phyloP scores from a whole-genome alignment of 2,329 filamentous ascomycete genomes.

The Botrytis tulipae region DNA sequence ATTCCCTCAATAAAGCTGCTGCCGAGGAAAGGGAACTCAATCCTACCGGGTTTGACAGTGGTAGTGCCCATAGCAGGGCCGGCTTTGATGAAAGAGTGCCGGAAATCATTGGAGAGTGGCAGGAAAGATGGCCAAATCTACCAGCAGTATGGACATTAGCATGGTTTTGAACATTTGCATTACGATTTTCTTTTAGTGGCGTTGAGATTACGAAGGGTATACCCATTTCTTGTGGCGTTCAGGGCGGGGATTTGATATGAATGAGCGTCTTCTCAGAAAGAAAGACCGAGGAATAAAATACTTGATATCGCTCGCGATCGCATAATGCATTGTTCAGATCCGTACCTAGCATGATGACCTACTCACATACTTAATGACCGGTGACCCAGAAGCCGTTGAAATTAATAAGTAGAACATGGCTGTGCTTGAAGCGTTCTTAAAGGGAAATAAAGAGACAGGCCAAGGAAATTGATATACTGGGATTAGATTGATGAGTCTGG shows the following conservation, averaged over 20 bases:
- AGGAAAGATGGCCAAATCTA: constrained; percentile 88
- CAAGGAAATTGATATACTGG: constrained; percentile 15
- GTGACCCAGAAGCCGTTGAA: background rate
- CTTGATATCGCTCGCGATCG: background rate
- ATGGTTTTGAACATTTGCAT: constrained; percentile 66
- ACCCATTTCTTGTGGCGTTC: constrained; percentile 20
- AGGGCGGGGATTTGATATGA: background rate
- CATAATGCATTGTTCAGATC: background rate
- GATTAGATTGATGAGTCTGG: background rate
- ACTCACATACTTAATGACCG: background rate
- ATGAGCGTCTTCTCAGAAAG: background rate
- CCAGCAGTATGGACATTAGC: constrained; percentile 92
- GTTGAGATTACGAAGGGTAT: constrained; percentile 19
- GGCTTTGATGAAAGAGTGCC: constrained; percentile 93
- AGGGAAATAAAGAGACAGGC: background rate
- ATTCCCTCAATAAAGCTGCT: constrained; percentile 78
- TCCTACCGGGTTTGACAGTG: constrained; percentile 65
- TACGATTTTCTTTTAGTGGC: constrained; percentile 10
- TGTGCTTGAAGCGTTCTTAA: background rate
- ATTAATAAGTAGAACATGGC: background rate
- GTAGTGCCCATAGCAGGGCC: constrained; percentile 62
- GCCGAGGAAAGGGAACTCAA: constrained; percentile 69
- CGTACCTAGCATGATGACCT: background rate
- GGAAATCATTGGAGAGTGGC: constrained; percentile 88
- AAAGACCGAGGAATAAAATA: background rate